Percentiles rank a stretch among this genome's conserved stretches.
These are phyloP conservation scores for Thermoascus crustaceus DNA, from an alignment of 2,329 filamentous ascomycete genomes.

Conservation along the genomic window DNA sequence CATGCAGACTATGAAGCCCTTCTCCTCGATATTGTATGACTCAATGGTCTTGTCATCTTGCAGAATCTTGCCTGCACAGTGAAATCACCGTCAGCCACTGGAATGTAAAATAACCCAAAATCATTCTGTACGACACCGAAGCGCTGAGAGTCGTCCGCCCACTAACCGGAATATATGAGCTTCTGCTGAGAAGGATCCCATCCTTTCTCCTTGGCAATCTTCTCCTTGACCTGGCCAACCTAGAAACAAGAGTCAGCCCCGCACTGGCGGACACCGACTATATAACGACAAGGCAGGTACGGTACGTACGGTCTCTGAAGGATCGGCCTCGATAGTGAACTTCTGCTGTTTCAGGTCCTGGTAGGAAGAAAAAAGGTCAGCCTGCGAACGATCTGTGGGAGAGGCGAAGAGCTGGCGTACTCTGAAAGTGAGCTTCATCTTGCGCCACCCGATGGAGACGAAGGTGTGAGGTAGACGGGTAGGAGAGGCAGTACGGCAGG, in stretches of 20 bases:
- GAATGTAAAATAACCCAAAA: background rate
- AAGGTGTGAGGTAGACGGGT: constrained; percentile 11
- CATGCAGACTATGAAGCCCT: constrained; percentile 99
- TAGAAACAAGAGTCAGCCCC: constrained; percentile 38
- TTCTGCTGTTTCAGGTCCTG: constrained; percentile 98
- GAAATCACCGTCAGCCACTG: constrained; percentile 11
- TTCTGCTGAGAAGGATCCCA: constrained; percentile 89
- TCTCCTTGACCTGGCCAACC: constrained; percentile 87
- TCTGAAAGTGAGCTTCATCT: constrained; percentile 67
- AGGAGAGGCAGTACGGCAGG: too few species aligned
- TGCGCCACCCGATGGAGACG: constrained; percentile 27
- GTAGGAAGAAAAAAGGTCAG: constrained; percentile 16
- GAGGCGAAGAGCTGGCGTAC: constrained; percentile 32
- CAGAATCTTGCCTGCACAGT: constrained; percentile 76
- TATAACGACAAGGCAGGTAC: constrained; percentile 4
- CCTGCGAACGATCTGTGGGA: constrained; percentile 13
- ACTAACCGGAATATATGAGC: constrained; percentile 92
- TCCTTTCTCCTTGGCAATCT: constrained; percentile 84
- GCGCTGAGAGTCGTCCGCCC: background rate
- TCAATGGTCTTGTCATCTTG: constrained; percentile 96
- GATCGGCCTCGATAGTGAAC: constrained; percentile 92
- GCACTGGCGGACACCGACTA: constrained; percentile 16
- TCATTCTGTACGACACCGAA: background rate
- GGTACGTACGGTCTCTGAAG: constrained; percentile 71
- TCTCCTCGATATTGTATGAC: constrained; percentile 98